Percentiles rank a stretch among this genome's conserved stretches.
phyloP scores from a whole-genome alignment of 176 grass and related monocot genomes.

The Zizania latifolia region DNA sequence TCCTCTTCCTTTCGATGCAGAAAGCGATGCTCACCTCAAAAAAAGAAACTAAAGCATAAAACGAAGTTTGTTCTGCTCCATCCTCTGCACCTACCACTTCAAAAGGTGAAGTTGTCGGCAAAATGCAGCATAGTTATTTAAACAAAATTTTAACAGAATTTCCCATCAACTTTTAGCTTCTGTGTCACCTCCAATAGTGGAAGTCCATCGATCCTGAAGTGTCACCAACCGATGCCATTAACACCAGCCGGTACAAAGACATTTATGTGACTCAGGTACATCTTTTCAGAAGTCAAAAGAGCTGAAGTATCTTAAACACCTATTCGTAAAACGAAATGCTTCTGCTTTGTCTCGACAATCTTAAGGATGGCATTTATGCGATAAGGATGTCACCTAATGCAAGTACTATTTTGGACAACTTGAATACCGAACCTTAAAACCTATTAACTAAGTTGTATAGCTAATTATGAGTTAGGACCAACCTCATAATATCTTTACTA shows the following conservation, averaged over 20 bases:
- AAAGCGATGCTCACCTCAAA: conserved; percentile 3
- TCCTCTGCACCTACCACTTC: conserved; percentile 8
- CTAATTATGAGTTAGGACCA: background rate
- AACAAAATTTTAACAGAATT: background rate
- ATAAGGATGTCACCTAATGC: conserved; percentile 10
- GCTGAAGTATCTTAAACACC: background rate
- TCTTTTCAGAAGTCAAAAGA: background rate
- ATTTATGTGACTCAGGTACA: conserved; percentile 13
- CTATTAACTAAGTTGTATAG: background rate
- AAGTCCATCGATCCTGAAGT: background rate
- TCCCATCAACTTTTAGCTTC: background rate
- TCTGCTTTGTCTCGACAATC: background rate
- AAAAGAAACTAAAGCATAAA: background rate
- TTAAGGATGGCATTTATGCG: background rate
- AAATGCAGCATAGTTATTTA: background rate
- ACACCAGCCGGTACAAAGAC: background rate
- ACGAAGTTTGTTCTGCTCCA: conserved; percentile 2
- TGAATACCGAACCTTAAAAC: background rate
- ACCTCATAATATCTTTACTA: background rate
- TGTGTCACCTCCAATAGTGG: background rate
- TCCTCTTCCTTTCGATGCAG: background rate
- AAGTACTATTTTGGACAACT: conserved; percentile 5
- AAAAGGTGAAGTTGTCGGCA: conserved; percentile 1
- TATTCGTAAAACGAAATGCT: background rate
- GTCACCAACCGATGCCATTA: background rate